phyloP scores from a whole-genome alignment of 352 stramenopile genomes.

The Phytophthora sansomeana region DNA sequence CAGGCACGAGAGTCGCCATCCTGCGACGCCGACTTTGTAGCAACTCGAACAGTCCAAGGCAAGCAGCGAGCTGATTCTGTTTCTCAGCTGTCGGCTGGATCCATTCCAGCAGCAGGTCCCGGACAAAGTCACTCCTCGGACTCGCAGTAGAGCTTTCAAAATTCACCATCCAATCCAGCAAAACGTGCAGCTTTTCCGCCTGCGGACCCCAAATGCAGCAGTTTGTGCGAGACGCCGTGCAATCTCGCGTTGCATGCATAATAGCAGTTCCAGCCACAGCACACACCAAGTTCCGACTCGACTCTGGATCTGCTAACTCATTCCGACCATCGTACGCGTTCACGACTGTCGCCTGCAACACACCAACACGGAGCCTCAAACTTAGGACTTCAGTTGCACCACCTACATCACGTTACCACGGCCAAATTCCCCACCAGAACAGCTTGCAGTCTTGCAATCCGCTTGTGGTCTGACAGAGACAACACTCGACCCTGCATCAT shows the following conservation, averaged over 20 bases:
- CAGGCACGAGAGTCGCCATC: conserved; percentile 2
- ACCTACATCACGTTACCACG: neutral
- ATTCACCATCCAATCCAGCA: conserved; percentile 67
- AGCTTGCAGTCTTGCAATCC: conserved; percentile 58
- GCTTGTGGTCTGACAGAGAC: conserved; percentile 65
- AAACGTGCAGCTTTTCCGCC: conserved; percentile 52
- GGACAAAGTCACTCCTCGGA: conserved; percentile 30
- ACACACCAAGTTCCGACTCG: conserved; percentile 53
- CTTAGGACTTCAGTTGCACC: neutral
- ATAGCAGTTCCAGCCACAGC: conserved; percentile 50
- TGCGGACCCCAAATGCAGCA: conserved; percentile 61
- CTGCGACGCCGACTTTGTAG: conserved; percentile 44
- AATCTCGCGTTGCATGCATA: conserved; percentile 51
- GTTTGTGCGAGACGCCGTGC: conserved; percentile 55
- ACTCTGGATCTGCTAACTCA: neutral
- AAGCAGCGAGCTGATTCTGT: conserved; percentile 56
- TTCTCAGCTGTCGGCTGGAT: conserved; percentile 45
- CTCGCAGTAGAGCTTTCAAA: conserved; percentile 5
- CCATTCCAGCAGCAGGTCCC: conserved; percentile 46
- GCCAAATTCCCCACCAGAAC: conserved; percentile 35
- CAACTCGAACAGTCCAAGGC: conserved; percentile 70
- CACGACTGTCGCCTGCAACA: conserved; percentile 12
- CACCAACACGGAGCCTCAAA: neutral
- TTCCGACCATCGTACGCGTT: conserved; percentile 25
- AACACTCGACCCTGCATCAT: conserved; percentile 37